Conservation (phyloP, 1,284 basidiomycete genomes). For the Xerocomus alliaceus region DNA sequence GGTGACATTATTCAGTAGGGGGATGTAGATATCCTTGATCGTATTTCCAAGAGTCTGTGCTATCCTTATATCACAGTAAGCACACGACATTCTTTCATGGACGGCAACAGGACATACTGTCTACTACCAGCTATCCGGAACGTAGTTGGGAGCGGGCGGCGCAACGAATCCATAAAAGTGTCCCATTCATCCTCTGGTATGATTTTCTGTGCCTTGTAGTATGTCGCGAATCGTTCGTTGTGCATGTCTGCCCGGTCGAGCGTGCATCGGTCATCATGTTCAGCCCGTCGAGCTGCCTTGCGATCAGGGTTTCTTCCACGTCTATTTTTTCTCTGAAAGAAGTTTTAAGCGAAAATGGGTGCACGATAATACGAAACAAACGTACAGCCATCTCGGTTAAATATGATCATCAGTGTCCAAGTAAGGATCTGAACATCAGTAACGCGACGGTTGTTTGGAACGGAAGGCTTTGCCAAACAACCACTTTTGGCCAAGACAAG, state of each 20-base stretch:
- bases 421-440: background rate
- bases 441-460: conserved; percentile 43
- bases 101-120: conserved; percentile 58
- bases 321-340: conserved; percentile 22
- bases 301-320: conserved; percentile 11
- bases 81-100: background rate
- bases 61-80: conserved; percentile 28
- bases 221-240: conserved; percentile 76
- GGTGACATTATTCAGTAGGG: conserved; percentile 73
- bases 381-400: conserved; percentile 32
- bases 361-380: background rate
- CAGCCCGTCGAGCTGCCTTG: conserved; percentile 8
- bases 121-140: conserved; percentile 92
- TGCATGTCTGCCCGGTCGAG: conserved; percentile 68
- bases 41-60: conserved; percentile 33
- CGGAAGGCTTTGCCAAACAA: conserved; percentile 42
- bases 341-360: background rate
- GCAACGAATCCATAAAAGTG: conserved; percentile 71
- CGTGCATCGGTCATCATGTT: conserved; percentile 46
- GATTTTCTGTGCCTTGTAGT: conserved; percentile 81
- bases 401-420: background rate
- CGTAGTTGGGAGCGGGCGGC: conserved; percentile 87
- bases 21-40: conserved; percentile 73
- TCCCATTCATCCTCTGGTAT: conserved; percentile 82
- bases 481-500: conserved; percentile 32